Evolutionary conservation across 805 yeast genomes (phyloP).

Genomic region (Metschnikowia lachancei): DNA sequence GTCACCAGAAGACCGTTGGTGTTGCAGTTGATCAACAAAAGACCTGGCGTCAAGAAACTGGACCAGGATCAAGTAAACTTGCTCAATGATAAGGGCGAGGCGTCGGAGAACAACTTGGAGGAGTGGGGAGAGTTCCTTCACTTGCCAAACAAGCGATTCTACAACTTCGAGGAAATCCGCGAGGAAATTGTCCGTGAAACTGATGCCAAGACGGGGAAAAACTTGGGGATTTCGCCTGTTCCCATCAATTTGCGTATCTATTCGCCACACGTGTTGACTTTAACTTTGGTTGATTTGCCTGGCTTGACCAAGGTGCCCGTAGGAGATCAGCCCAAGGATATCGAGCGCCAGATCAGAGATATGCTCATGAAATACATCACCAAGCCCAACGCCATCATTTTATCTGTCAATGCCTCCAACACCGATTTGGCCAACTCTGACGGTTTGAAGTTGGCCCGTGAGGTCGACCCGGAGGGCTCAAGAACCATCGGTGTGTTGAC

Average conservation of each 20-base stretch:
- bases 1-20: slow-evolving; percentile 88
- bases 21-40: slow-evolving; percentile 72
- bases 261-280: slow-evolving; percentile 90
- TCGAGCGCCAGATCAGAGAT: slow-evolving; percentile 89
- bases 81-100: slow-evolving; percentile 43
- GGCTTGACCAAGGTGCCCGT: slow-evolving; percentile 98
- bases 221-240: slow-evolving; percentile 83
- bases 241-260: slow-evolving; percentile 92
- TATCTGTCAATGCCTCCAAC: slow-evolving; percentile 84
- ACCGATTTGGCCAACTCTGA: slow-evolving; percentile 97
- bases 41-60: slow-evolving; percentile 35
- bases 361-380: slow-evolving; percentile 91
- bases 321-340: slow-evolving; percentile 98
- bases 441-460: slow-evolving; percentile 93
- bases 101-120: slow-evolving; percentile 65
- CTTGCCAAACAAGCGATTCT: slow-evolving; percentile 82
- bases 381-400: slow-evolving; percentile 90
- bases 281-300: slow-evolving; percentile 94
- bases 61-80: slow-evolving; percentile 42
- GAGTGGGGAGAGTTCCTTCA: slow-evolving; percentile 99
- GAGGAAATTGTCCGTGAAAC: slow-evolving; percentile 90
- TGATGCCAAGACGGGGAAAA: slow-evolving; percentile 74
- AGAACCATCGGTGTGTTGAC: slow-evolving; percentile 97
- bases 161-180: slow-evolving; percentile 84
- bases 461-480: slow-evolving; percentile 94